Percentiles rank a stretch among this genome's conserved stretches.
phyloP scores from a whole-genome alignment of 192 early-diverging fungal species.

The Podila horticola region DNA sequence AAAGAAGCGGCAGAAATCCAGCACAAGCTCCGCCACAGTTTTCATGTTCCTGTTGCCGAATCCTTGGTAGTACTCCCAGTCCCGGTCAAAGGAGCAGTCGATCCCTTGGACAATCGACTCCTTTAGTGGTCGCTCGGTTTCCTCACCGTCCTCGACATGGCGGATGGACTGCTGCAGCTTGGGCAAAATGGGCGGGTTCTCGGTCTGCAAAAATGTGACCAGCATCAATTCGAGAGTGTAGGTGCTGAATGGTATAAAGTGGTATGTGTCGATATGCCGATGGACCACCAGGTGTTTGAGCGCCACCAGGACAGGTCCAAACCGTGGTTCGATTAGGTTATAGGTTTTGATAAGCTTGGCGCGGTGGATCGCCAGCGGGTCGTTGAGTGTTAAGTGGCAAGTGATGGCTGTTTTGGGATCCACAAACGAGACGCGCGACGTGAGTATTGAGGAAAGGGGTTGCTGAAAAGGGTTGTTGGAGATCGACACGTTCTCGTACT shows the following conservation, averaged over 20 bases:
- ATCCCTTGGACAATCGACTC: slow-evolving; percentile 42
- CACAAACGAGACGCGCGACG: slow-evolving; percentile 14
- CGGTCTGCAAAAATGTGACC: slow-evolving; percentile 43
- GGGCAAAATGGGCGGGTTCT: slow-evolving; percentile 42
- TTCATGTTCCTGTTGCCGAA: slow-evolving; percentile 25
- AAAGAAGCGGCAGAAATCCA: slow-evolving; percentile 51
- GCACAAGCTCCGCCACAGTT: slow-evolving; percentile 24
- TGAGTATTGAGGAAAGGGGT: not conserved
- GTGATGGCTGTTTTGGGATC: slow-evolving; percentile 21
- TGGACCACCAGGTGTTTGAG: slow-evolving; percentile 22
- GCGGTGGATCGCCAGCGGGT: slow-evolving; percentile 30
- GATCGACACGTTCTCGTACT: slow-evolving; percentile 20
- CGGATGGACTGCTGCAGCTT: slow-evolving; percentile 26
- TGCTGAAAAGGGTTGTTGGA: not conserved
- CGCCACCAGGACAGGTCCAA: slow-evolving; percentile 33
- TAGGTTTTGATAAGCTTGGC: slow-evolving; percentile 38
- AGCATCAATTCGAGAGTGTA: slow-evolving; percentile 40
- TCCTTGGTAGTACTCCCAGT: slow-evolving; percentile 29
- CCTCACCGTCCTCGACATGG: not conserved
- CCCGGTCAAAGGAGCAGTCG: slow-evolving; percentile 44
- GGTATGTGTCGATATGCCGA: slow-evolving; percentile 19
- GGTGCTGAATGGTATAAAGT: slow-evolving; percentile 17
- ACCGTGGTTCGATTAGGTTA: slow-evolving; percentile 30
- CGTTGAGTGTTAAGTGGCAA: slow-evolving; percentile 31
- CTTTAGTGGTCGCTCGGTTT: slow-evolving; percentile 11